A percentile compares a stretch with the other conserved stretches of the same genome.
phyloP scores from a whole-genome alignment of 129 eudicot species.

The Mikania micrantha region DNA sequence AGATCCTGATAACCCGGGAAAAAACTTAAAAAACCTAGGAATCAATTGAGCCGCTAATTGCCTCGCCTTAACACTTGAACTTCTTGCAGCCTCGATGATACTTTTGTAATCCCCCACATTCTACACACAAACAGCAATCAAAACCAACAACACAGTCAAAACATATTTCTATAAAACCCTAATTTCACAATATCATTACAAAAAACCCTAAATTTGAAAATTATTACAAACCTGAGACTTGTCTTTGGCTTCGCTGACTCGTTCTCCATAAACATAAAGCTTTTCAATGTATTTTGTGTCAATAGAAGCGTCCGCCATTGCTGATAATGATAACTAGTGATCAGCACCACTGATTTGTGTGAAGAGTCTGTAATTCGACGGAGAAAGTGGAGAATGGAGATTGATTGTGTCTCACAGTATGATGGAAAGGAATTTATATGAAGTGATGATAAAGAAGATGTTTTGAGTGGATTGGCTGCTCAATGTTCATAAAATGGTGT shows the following conservation, averaged over 20 bases:
- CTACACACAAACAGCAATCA: conserved; percentile 20
- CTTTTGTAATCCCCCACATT: conserved; percentile 69
- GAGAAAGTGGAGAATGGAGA: neutral
- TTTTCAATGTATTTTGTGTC: conserved; percentile 68
- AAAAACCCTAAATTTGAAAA: conserved; percentile 29
- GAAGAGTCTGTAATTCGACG: neutral
- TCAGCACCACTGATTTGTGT: neutral
- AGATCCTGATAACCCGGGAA: conserved; percentile 49
- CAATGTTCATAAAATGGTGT: neutral
- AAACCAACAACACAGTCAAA: neutral
- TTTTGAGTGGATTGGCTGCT: neutral
- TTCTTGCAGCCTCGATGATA: conserved; percentile 65
- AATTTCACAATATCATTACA: conserved; percentile 2
- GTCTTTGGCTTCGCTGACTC: conserved; percentile 84
- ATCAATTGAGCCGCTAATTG: conserved; percentile 94
- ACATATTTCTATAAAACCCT: neutral
- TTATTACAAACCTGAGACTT: conserved; percentile 61
- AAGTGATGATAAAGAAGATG: neutral
- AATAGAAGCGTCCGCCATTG: conserved; percentile 57
- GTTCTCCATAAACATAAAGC: conserved; percentile 83
- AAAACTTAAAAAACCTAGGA: conserved; percentile 79
- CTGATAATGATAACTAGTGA: neutral
- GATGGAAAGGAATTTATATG: neutral
- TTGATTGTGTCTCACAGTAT: neutral
- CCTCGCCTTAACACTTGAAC: conserved; percentile 61